Base-by-base conservation (phyloP, 1,284 basidiomycete species). In the Cryptococcus sp. region DNA sequence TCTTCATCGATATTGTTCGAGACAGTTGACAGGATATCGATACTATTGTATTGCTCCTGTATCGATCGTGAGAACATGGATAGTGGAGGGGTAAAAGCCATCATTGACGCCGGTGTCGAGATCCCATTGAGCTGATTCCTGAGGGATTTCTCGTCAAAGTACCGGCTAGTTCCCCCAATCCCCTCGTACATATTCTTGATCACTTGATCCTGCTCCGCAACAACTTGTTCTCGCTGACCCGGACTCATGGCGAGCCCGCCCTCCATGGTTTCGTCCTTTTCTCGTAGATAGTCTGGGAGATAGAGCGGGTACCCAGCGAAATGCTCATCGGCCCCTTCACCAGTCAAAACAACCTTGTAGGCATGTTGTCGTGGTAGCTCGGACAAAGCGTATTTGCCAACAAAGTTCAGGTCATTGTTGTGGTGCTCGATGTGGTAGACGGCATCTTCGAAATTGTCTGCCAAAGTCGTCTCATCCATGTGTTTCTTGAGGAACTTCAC, bases 311-410 rank as follows among this genome's bases (percentile, higher is more conserved):
- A 60, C 10, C 75, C 75, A 19, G 70, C 76, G 48, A 74, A 74
- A 50, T 76, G 68, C 63, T 77, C 76, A 56, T 77, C 76, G 4
- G 72, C 72, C 4, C 76, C 76, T 50, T 77, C 76, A 24, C 76
- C 76, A n/a, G 74, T 76, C 37, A 77, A 61, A 10, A 76, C 76
- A 55, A 76, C 75, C 61, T 76, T 75, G 60, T 76, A 76, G 13
- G 75, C 76, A 55, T 74, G 73, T 25, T 69, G 66, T 56, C 75
- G 67, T 51, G 76, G 75, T 52, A 76, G 69, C 48, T 67, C 60
- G 24, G 68, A 72, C 40, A 77, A 65, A 25, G 75, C 61, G 57
- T 74, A 76, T 64, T 77, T 63, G 55, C 74, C 56, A 55, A 76
- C 52, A 64, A 74, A 53, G 67, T 75, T 61, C 62, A 74, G 43